A percentile compares a stretch with the other conserved stretches of the same genome.
phyloP scores from a whole-genome alignment of 805 yeast genomes.

The Pichia nanzhaoensis region DNA sequence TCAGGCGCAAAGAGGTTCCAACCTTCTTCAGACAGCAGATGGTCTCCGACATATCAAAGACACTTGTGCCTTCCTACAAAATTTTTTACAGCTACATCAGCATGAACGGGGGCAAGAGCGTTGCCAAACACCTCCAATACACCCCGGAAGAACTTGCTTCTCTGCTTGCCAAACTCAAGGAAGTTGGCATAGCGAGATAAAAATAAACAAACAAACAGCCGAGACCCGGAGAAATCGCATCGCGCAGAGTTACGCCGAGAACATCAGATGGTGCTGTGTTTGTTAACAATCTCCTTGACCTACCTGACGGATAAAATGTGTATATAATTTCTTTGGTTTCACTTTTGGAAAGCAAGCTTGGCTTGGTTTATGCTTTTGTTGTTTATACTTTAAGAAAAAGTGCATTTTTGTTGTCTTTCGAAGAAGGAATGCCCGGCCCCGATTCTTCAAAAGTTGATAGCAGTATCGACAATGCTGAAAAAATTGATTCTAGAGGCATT shows the following conservation, averaged over 20 bases:
- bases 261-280: too few relatives aligned
- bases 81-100: slow-evolving; percentile 33
- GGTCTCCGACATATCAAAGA: slow-evolving; percentile 67
- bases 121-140: background rate
- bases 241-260: too few relatives aligned
- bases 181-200: background rate
- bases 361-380: too few relatives aligned
- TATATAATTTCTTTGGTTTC: too few relatives aligned
- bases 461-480: background rate
- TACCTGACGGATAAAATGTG: too few relatives aligned
- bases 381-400: too few relatives aligned
- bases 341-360: too few relatives aligned
- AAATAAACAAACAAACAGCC: too few relatives aligned
- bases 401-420: too few relatives aligned
- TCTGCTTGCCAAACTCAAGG: background rate
- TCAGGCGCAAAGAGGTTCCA: slow-evolving; percentile 40
- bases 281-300: too few relatives aligned
- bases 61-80: slow-evolving; percentile 70
- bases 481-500: background rate
- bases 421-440: too few relatives aligned
- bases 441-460: background rate
- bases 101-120: background rate
- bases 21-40: slow-evolving; percentile 48
- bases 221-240: too few relatives aligned
- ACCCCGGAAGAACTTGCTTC: slow-evolving; percentile 3